A percentile compares a stretch with the other conserved stretches of the same genome.
Evolutionary conservation across 805 yeast genomes (phyloP).

Genomic region (Ogataea trehalophila): DNA sequence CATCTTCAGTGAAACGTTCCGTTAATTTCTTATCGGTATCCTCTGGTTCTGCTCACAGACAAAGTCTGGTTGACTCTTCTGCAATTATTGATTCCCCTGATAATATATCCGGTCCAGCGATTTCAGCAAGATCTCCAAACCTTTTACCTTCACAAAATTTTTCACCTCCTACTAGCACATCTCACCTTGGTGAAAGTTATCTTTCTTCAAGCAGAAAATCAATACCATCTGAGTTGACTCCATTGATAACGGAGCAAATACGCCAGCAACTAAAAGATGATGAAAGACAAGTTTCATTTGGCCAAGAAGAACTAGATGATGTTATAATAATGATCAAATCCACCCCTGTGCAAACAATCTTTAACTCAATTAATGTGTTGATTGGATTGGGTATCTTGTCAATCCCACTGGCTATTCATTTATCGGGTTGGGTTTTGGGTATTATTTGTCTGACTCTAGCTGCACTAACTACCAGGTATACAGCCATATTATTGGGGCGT

Average conservation of each 20-base stretch:
- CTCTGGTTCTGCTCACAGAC: conserved; percentile 6
- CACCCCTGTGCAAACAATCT: conserved; percentile 70
- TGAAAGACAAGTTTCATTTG: conserved; percentile 1
- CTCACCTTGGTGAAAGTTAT: neutral
- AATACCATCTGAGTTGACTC: neutral
- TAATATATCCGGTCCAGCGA: neutral
- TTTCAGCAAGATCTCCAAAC: neutral
- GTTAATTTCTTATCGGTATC: conserved; percentile 28
- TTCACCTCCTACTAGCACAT: neutral
- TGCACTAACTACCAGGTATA: conserved; percentile 45
- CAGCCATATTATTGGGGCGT: conserved; percentile 51
- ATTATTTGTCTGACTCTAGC: conserved; percentile 36
- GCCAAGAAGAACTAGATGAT: conserved; percentile 8
- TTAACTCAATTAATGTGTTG: conserved; percentile 71
- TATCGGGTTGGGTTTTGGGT: conserved; percentile 65
- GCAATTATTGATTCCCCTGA: neutral
- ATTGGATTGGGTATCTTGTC: conserved; percentile 76
- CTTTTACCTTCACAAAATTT: neutral
- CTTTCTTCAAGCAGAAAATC: neutral
- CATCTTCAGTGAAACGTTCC: conserved; percentile 29
- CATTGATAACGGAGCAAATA: neutral
- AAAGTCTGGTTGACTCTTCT: neutral
- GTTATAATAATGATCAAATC: conserved; percentile 34
- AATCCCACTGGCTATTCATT: conserved; percentile 61
- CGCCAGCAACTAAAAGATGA: conserved; percentile 3